Evolutionary conservation across 2,329 filamentous ascomycete species (phyloP), one percentile per base, ranked within the genome.

Genomic region (Xenosphaeropsis pyriputrescens): DNA sequence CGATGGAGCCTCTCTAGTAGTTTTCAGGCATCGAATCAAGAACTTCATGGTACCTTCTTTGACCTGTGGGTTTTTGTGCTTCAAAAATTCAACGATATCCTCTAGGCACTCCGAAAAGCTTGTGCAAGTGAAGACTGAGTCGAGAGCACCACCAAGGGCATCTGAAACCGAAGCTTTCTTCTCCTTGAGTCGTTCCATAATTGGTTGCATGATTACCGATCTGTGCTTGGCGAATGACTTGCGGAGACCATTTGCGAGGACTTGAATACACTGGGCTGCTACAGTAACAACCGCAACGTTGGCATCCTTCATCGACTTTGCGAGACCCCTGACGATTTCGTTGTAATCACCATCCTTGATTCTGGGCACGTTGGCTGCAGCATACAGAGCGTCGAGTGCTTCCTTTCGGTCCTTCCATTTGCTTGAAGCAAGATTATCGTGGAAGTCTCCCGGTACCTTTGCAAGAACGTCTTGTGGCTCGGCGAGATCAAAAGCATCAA

Each of bases 351-450:
- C 84, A 48, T 96, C 89, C 57, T 94, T 93, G 57, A 98, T 94
- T 43, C 80, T 74, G 12, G 89, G 86, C 31, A 93, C 79, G 49
- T 93, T 93, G 39, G 93, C 60, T 3, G 75, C 69, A 12, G 72
- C 72, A 48, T 79, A 80, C 0, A 95, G 68, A 8, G 75, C 85
- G 43, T 98, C 91, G 3, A 96, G 68, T 0, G 84, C 85, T 48
- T 98, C 91, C 59, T 98, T 98, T 43, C 91, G 72, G 48, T 98
- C 93, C 56, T 98, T 98, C 91, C 91, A 98, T 57, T 98, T 98
- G 1, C 88, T 79, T 8, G 89, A 96, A 0, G 72, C 79, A 19
- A 98, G 64, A 41, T 81, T 77, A 16, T 98, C 91, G 46, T 75
- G 70, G 46, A 95, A 88, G 54, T 86, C 78, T 30, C 76, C 74